Percentiles rank a stretch among this genome's conserved stretches.
phyloP scores from a whole-genome alignment of 257 asterid genomes.

The Datura wrightii region DNA sequence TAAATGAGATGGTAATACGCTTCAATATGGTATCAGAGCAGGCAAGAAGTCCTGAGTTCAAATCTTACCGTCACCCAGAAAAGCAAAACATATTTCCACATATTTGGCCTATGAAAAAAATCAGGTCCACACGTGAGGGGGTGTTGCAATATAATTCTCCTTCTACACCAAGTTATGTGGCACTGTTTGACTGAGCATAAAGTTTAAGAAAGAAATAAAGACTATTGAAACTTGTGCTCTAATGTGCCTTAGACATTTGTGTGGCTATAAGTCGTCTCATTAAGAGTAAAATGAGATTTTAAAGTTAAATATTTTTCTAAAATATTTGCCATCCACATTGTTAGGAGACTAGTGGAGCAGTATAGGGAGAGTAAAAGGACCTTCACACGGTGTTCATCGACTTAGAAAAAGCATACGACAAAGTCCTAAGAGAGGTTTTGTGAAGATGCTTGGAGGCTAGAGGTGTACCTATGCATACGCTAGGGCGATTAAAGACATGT shows the following conservation, averaged over 20 bases:
- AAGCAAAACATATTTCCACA: not conserved
- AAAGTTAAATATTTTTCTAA: not conserved
- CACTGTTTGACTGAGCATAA: too few relatives aligned
- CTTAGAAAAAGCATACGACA: too few relatives aligned
- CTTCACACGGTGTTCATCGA: too few relatives aligned
- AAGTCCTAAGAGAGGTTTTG: too few relatives aligned
- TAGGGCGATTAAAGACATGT: too few relatives aligned
- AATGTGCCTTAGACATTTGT: conserved; percentile 13
- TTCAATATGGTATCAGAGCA: not conserved
- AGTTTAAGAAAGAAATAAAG: too few relatives aligned
- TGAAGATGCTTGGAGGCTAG: too few relatives aligned
- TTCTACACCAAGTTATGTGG: not conserved
- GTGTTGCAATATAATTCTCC: not conserved
- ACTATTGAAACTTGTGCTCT: conserved; percentile 10
- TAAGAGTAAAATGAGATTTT: not conserved
- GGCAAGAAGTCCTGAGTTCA: not conserved
- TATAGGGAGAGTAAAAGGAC: too few relatives aligned
- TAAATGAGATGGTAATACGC: not conserved
- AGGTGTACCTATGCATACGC: too few relatives aligned
- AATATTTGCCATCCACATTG: too few relatives aligned
- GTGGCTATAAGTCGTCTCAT: not conserved
- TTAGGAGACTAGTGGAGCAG: too few relatives aligned
- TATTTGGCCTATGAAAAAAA: not conserved
- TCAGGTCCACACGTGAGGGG: not conserved
- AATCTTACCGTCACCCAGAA: not conserved